phyloP scores from a whole-genome alignment of 768 basidiomycete genomes.

The Termitomyces sp. region DNA sequence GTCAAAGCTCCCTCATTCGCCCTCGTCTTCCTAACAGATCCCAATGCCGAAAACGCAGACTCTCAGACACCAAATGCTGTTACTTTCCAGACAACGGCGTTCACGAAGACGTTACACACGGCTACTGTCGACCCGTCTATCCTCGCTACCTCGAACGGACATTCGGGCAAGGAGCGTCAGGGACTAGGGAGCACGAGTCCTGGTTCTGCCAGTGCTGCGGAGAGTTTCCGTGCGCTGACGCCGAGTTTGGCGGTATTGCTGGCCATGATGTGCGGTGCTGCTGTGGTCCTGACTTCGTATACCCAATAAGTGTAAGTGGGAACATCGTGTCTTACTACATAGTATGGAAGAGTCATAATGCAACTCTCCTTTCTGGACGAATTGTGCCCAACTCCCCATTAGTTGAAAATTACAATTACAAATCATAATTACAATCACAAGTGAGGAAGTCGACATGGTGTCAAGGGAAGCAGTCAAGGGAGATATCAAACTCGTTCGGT shows the following conservation, averaged over 20 bases:
- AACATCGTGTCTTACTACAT: background rate
- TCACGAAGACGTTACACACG: constrained; percentile 46
- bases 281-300: constrained; percentile 1
- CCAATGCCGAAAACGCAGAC: constrained; percentile 21
- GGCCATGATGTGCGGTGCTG: background rate
- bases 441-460: no score
- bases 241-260: constrained; percentile 1
- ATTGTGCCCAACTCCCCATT: background rate
- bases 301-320: background rate
- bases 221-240: constrained; percentile 3
- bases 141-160: constrained; percentile 49
- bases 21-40: constrained; percentile 60
- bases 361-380: background rate
- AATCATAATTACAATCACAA: background rate
- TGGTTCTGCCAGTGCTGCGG: constrained; percentile 15
- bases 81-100: constrained; percentile 54
- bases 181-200: constrained; percentile 25
- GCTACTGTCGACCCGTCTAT: constrained; percentile 45
- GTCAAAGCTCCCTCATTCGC: constrained; percentile 72
- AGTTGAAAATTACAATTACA: background rate
- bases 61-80: constrained; percentile 19
- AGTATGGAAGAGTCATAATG: background rate
- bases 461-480: no score
- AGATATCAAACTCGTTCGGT: no score
- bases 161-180: constrained; percentile 20